These are phyloP conservation scores for Talaromyces trachyspermus DNA, from an alignment of 495 filamentous ascomycete genomes.

Conservation along the genomic window DNA sequence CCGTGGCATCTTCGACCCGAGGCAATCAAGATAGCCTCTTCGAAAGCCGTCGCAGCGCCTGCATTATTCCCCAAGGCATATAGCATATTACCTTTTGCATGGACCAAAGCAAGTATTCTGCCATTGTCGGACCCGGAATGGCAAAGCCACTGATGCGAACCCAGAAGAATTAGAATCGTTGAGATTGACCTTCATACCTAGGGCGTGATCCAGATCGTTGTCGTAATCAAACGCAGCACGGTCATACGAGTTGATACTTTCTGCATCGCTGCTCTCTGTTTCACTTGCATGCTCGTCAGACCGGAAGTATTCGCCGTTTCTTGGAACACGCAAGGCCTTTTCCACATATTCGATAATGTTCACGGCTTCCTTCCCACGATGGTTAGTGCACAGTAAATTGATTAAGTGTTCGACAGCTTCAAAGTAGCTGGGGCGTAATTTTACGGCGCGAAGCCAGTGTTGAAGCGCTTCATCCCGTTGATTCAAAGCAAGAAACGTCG, in stretches of 20 bases:
- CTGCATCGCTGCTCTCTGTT: slow-evolving; percentile 45
- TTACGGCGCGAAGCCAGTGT: slow-evolving; percentile 80
- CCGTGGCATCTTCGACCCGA: slow-evolving; percentile 64
- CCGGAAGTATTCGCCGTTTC: slow-evolving; percentile 41
- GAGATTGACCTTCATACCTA: slow-evolving; percentile 18
- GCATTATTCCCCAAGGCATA: slow-evolving; percentile 84
- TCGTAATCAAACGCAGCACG: slow-evolving; percentile 51
- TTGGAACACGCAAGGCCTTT: slow-evolving; percentile 52
- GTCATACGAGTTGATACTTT: slow-evolving; percentile 48
- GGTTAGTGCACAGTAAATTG: slow-evolving; percentile 73
- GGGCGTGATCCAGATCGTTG: slow-evolving; percentile 32
- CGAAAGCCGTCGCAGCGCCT: slow-evolving; percentile 82
- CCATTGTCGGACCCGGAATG: slow-evolving; percentile 85
- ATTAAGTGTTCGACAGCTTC: slow-evolving; percentile 96
- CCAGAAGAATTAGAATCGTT: slow-evolving; percentile 38
- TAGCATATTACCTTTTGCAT: slow-evolving; percentile 97
- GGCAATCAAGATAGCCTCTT: slow-evolving; percentile 88
- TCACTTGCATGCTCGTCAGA: slow-evolving; percentile 49
- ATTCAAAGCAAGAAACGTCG: slow-evolving; percentile 76
- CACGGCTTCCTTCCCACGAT: slow-evolving; percentile 79
- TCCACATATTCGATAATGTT: slow-evolving; percentile 89
- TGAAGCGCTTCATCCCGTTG: slow-evolving; percentile 77
- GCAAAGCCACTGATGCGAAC: slow-evolving; percentile 81
- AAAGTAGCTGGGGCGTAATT: slow-evolving; percentile 79
- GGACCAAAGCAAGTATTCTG: slow-evolving; percentile 81